phyloP scores from a whole-genome alignment of 1,284 basidiomycete species.

The Meripilus lineatus region DNA sequence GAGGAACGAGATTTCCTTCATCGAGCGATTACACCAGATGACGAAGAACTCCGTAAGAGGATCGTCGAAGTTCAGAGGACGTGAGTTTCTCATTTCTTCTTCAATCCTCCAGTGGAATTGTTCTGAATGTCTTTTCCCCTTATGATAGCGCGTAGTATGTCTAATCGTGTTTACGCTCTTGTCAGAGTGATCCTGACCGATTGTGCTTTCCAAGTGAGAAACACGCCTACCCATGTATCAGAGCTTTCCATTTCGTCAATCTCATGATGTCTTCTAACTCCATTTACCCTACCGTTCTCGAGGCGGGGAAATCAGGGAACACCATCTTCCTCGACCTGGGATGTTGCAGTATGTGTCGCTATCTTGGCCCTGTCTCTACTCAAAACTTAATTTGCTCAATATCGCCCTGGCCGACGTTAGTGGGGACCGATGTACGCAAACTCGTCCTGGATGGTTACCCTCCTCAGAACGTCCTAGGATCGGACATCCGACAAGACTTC shows the following conservation, averaged over 20 bases:
- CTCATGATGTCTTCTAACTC: conserved; percentile 26
- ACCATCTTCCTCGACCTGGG: conserved; percentile 30
- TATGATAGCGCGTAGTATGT: conserved; percentile 21
- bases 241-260: conserved; percentile 27
- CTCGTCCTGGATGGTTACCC: conserved; percentile 30
- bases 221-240: conserved; percentile 35
- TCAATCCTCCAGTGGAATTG: background rate
- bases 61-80: conserved; percentile 25
- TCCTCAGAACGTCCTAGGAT: conserved; percentile 23
- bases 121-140: background rate
- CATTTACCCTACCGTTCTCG: conserved; percentile 23
- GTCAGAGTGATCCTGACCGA: background rate
- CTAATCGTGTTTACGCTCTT: background rate
- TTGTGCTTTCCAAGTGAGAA: conserved; percentile 15
- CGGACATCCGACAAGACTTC: conserved; percentile 30
- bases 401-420: conserved; percentile 9
- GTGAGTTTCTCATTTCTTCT: too few relatives aligned
- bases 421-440: conserved; percentile 33
- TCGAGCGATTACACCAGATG: conserved; percentile 18
- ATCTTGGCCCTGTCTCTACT: background rate
- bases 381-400: background rate
- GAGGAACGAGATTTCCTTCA: conserved; percentile 23
- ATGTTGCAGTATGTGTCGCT: conserved; percentile 31
- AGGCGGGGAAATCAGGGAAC: conserved; percentile 17
- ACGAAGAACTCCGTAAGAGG: conserved; percentile 17